Base-by-base conservation (phyloP, 2,329 filamentous ascomycete genomes). In the Cryphonectria radicalis region DNA sequence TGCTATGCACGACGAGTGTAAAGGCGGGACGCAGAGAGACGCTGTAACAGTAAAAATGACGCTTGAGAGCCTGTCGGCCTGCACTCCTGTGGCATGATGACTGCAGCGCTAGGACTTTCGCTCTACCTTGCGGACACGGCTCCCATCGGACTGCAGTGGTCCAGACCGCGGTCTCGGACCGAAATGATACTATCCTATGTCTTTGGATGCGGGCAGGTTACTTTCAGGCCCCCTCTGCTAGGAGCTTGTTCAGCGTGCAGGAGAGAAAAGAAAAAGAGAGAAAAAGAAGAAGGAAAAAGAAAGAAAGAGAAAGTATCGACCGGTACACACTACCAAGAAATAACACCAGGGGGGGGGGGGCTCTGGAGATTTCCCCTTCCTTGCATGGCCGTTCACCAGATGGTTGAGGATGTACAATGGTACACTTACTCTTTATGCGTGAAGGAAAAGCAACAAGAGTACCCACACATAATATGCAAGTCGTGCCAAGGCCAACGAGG, bases 141-240 rank as follows among this genome's bases (percentile, higher is more conserved):
- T n/a, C 46, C 19, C 53, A 4, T 25, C 53, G 53, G 55, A 6
- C 55, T 19, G 25, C 25, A 17, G 17, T 32, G 55, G 28, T 19
- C 55, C 55, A 59, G 55, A 28, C 53, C n/a, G 55, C 13, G 28
- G 55, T 59, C 55, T 59, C 25, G 55, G 55, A 32, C 55, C 55
- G 25, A 32, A 17, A 32, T 8, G 25, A 59, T 32, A 13, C 55
- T 28, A 57, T 28, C 25, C 55, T 1, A 3, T 7, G 28, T 17
- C 25, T 59, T 19, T 32, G 25, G 25, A 13, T 28, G 25, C 28
- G 11, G 25, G 3, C 13, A 35, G 5, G 13, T 32, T 19, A 57
- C 50, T 25, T 55, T 28, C 22, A 25, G n/a, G 50, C 7, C 42
- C 37, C 14, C 50, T 55, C 22, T 53, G 46, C 5, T 8, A n/a